Percentiles rank a stretch among this genome's conserved stretches.
These are phyloP conservation scores for Claviceps spartinae DNA, from an alignment of 2,329 filamentous ascomycete genomes.

Conservation along the genomic window DNA sequence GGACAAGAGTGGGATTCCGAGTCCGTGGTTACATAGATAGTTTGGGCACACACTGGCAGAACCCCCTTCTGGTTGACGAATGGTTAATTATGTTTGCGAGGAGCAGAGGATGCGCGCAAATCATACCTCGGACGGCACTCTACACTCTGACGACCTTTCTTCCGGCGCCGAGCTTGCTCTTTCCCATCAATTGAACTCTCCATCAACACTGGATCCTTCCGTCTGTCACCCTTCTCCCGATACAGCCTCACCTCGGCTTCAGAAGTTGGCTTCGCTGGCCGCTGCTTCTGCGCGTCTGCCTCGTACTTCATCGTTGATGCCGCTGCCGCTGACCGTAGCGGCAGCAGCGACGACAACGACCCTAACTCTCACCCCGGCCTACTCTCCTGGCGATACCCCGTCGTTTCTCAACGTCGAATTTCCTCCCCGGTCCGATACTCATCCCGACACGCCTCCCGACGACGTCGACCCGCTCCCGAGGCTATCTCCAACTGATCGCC, in stretches of 20 bases:
- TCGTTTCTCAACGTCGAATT: background rate
- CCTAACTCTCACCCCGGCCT: slow-evolving; percentile 3
- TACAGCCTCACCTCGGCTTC: slow-evolving; percentile 10
- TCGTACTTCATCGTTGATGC: slow-evolving; percentile 31
- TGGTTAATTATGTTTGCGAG: background rate
- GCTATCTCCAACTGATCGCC: slow-evolving; percentile 14
- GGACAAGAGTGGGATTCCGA: background rate
- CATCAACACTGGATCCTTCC: slow-evolving; percentile 3
- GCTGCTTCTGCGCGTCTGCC: slow-evolving; percentile 22
- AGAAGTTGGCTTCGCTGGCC: slow-evolving; percentile 15
- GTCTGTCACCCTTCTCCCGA: background rate
- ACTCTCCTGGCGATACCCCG: slow-evolving; percentile 1
- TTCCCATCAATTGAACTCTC: background rate
- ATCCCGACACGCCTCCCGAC: slow-evolving; percentile 5
- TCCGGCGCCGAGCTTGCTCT: background rate
- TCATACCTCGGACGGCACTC: background rate
- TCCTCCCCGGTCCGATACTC: background rate
- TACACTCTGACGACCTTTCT: background rate
- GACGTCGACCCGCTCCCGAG: slow-evolving; percentile 5
- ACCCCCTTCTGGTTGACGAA: background rate
- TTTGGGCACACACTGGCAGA: background rate
- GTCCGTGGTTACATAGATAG: background rate
- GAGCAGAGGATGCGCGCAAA: slow-evolving; percentile 1
- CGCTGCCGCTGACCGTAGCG: slow-evolving; percentile 14
- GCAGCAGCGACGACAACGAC: slow-evolving; percentile 8